Base-by-base conservation (phyloP, 2,329 filamentous ascomycete genomes). In the Fusarium foetens region DNA sequence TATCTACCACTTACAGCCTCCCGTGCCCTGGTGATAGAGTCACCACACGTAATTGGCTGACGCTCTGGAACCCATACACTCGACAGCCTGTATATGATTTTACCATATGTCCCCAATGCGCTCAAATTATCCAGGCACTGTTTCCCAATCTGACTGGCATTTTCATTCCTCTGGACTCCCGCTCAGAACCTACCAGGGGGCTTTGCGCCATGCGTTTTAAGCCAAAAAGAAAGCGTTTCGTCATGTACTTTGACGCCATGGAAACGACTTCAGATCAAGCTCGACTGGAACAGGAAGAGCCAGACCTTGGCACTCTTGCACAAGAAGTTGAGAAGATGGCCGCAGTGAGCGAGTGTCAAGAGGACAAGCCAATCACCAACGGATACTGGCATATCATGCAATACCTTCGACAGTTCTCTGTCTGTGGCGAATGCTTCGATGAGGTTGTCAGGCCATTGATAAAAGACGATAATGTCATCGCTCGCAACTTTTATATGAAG, bases 371-470 rank as follows among this genome's bases (percentile, higher is more conserved):
- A 8, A 81, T 92, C 5, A 80, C 84, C n/a, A 87, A 89, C 60
- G 87, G 86, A 17, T 84, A 86, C 42, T 98, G 95, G 95, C 91
- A 97, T 80, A 90, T 88, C 61, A 94, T 97, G 80, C 89, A 92
- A 2, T 85, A 88, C 19, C 83, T 97, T 0, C 93, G 92, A 0
- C 89, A 94, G 52, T 90, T 97, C 76, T 94, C 92, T 2, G 91
- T 97, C 8, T 98, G 95, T 81, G 90, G 93, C 71, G 93, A 95
- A 80, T 98, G 95, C 80, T 97, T 93, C 79, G 89, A 93, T 21
- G 90, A 94, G 27, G 88, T 94, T 2, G 89, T 97, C n/a, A 89
- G 88, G 81, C 94, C 94, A 2, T 84, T 90, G 55, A 82, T 91
- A 4, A 84, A 86, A 35, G 83, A 86, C 21, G 80, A 82, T 58